Percentiles rank a stretch among this genome's conserved stretches.
phyloP scores from a whole-genome alignment of 495 filamentous ascomycete species.

The Mytilinidion resinicola region DNA sequence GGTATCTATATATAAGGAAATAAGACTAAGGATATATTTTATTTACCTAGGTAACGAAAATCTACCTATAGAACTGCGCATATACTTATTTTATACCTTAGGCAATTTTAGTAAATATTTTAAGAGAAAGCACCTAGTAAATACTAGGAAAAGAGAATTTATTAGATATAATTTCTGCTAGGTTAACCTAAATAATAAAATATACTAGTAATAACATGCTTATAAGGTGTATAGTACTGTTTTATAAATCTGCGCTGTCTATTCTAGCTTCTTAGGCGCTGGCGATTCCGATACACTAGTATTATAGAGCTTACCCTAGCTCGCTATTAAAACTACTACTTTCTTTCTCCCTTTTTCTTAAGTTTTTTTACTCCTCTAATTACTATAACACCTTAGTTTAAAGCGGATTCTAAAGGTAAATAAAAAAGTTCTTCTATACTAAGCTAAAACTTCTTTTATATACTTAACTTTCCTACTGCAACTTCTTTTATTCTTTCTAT shows the following conservation, averaged over 20 bases:
- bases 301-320: too few relatives aligned
- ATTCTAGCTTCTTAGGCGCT: background rate
- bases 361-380: background rate
- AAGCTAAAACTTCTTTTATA: background rate
- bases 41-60: background rate
- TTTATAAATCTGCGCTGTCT: too few relatives aligned
- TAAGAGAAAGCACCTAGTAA: background rate
- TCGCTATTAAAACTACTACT: too few relatives aligned
- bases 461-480: background rate
- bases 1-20: background rate
- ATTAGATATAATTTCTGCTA: background rate
- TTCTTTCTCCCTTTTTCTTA: background rate
- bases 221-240: background rate
- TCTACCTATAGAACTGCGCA: background rate
- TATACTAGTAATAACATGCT: background rate
- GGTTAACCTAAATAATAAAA: background rate
- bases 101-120: background rate
- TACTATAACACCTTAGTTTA: background rate
- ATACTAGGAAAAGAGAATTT: background rate
- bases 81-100: background rate
- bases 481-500: too few relatives aligned
- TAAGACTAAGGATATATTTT: background rate
- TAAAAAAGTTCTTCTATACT: background rate
- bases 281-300: background rate
- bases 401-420: background rate